Base-by-base conservation (phyloP, 1,284 basidiomycete genomes). In the Sphagnurus paluster region DNA sequence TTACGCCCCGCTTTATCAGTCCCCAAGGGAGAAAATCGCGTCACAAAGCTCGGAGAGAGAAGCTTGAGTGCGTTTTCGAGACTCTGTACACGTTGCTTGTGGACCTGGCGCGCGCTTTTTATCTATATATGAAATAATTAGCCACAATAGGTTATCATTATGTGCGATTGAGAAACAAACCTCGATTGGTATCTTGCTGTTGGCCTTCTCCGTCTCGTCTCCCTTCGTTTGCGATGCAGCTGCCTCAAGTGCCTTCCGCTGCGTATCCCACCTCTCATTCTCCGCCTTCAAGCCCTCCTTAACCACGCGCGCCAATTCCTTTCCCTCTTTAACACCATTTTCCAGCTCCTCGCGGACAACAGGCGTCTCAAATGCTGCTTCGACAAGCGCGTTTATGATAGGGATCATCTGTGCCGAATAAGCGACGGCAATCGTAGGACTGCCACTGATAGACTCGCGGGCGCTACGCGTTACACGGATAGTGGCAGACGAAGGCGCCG, bases 391-490 rank as follows among this genome's bases (percentile, higher is more conserved):
- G 2, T 71, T 53, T 26, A 90, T 57, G 14, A 86, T 71, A 20
- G 85, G 85, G 11, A 90, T 66, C 52, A 90, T 70, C 56, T 90
- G 87, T 2, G 73, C 72, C 0, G 85, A 71, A 38, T 71, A 66
- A 5, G 70, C 63, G 39, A 85, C 65, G 26, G 63, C 56, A 14
- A 69, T 45, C 14, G 50, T 17, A 10, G 41, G 7, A 5, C 8
- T 14, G 25, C 50, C 48, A 11, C 53, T 50, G 19, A 49, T 50
- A 8, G 58, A 49, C 4, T 49, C 49, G 23, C 61, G 49, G 0
- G 59, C 61, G 49, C 66, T 68, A 44, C 67, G 68, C 38, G 56
- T 72, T 43, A 63, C 70, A 44, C 70, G 71, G 42, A 61, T 53
- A 33, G 56, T 55, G 26, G 61, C 61, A 36, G 56, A 66, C 2